Conservation (phyloP, 768 basidiomycete genomes). For the Cystoderma amianthinum region DNA sequence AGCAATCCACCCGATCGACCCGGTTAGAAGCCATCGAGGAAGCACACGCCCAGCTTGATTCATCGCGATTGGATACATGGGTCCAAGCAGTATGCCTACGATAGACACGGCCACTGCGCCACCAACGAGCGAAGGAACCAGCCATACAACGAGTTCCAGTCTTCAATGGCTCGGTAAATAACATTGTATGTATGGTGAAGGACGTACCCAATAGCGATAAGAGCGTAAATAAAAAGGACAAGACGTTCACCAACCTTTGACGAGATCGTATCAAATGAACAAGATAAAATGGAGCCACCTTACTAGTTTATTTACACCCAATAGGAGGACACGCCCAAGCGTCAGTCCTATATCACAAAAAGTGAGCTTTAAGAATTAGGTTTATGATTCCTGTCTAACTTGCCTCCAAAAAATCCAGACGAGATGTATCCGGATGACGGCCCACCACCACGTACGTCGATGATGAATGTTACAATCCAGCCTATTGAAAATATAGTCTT, state of each 20-base stretch:
- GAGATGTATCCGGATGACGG: slow-evolving; percentile 25
- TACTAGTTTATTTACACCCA: slow-evolving; percentile 52
- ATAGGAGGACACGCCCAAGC: slow-evolving; percentile 44
- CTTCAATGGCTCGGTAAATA: slow-evolving; percentile 17
- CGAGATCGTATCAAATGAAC: not conserved
- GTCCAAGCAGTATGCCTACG: slow-evolving; percentile 65
- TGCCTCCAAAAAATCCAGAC: slow-evolving; percentile 16
- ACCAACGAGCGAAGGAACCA: slow-evolving; percentile 58
- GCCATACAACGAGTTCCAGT: slow-evolving; percentile 64
- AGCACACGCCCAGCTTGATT: slow-evolving; percentile 63
- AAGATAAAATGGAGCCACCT: not conserved
- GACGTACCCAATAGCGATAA: slow-evolving; percentile 41
- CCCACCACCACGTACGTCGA: slow-evolving; percentile 25
- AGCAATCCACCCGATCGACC: slow-evolving; percentile 63
- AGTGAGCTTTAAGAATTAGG: not conserved
- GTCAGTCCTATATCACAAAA: slow-evolving; percentile 37
- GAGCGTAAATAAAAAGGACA: slow-evolving; percentile 43
- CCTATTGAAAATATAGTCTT: slow-evolving; percentile 24
- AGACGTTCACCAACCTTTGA: slow-evolving; percentile 46
- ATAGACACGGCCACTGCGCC: slow-evolving; percentile 59
- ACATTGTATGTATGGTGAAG: not conserved
- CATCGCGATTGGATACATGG: slow-evolving; percentile 71
- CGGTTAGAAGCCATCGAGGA: slow-evolving; percentile 62
- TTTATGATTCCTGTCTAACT: slow-evolving; percentile 13
- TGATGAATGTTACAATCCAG: slow-evolving; percentile 64